A percentile compares a stretch with the other conserved stretches of the same genome.
Conservation (phyloP, 768 basidiomycete species). For the Calocybe indica region DNA sequence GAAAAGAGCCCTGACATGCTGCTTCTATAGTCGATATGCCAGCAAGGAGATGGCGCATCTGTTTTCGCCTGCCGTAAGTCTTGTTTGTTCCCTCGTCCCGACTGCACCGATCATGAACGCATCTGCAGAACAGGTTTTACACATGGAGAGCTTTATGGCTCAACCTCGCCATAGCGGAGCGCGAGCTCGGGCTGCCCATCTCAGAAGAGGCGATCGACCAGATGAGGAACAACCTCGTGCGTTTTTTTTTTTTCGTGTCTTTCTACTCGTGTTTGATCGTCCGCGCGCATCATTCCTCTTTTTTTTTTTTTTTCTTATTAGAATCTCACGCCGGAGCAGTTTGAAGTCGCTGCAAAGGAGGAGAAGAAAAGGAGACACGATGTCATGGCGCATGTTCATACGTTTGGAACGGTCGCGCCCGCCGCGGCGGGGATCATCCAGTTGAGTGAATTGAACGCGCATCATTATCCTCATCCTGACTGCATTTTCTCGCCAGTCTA, state of each 20-base stretch:
- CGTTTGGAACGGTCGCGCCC: slow-evolving; percentile 90
- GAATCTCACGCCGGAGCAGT: slow-evolving; percentile 85
- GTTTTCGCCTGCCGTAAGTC: slow-evolving; percentile 85
- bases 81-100: slow-evolving; percentile 1
- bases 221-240: slow-evolving; percentile 89
- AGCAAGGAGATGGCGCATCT: slow-evolving; percentile 98
- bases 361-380: slow-evolving; percentile 98
- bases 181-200: slow-evolving; percentile 89
- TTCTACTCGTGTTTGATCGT: neutral
- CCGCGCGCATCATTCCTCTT: neutral
- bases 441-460: slow-evolving; percentile 32
- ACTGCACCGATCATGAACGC: too few relatives aligned
- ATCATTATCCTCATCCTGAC: neutral
- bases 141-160: slow-evolving; percentile 97
- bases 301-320: slow-evolving; percentile 20
- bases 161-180: slow-evolving; percentile 93
- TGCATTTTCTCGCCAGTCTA: slow-evolving; percentile 41
- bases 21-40: slow-evolving; percentile 79
- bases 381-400: slow-evolving; percentile 99
- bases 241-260: slow-evolving; percentile 13
- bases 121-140: slow-evolving; percentile 77
- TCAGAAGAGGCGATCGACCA: slow-evolving; percentile 87
- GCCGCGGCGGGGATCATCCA: slow-evolving; percentile 96
- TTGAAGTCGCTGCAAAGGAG: slow-evolving; percentile 85
- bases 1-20: neutral